These are phyloP conservation scores for Eucalyptus fibrosa DNA, from an alignment of 345 rosid species.

Conservation along the genomic window DNA sequence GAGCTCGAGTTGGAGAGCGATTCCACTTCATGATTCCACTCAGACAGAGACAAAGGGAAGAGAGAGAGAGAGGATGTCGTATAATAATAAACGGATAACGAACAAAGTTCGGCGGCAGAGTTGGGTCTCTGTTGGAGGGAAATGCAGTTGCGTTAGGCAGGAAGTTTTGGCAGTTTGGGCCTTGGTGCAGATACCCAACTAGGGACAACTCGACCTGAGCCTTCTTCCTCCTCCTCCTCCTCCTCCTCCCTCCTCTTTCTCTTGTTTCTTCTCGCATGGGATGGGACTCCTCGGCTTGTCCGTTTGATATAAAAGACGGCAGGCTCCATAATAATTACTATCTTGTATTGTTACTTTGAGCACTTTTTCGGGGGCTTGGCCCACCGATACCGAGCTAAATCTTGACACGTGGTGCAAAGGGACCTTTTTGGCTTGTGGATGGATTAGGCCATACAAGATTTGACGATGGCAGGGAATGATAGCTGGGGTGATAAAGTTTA, in stretches of 20 bases:
- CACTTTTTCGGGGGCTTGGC: background rate
- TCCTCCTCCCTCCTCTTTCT: background rate
- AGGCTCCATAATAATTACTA: background rate
- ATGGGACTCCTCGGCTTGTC: too few relatives aligned
- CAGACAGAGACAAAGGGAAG: background rate
- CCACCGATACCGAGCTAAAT: rapidly evolving
- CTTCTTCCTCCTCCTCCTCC: too few relatives aligned
- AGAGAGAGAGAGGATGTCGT: background rate
- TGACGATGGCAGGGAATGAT: rapidly evolving
- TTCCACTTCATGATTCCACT: background rate
- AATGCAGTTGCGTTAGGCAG: background rate
- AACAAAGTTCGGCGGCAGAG: background rate
- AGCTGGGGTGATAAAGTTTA: background rate
- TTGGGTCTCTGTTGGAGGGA: background rate
- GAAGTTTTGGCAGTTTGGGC: background rate
- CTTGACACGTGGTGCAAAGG: background rate
- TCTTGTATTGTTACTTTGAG: background rate
- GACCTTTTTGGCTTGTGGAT: background rate
- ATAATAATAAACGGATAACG: background rate
- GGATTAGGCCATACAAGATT: background rate
- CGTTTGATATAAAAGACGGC: too few relatives aligned
- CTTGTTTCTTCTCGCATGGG: background rate
- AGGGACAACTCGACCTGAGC: background rate
- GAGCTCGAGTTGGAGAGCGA: background rate
- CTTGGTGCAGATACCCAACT: background rate